Base-by-base conservation (phyloP, 352 stramenopile genomes). In the Pseudoperonospora humuli region DNA sequence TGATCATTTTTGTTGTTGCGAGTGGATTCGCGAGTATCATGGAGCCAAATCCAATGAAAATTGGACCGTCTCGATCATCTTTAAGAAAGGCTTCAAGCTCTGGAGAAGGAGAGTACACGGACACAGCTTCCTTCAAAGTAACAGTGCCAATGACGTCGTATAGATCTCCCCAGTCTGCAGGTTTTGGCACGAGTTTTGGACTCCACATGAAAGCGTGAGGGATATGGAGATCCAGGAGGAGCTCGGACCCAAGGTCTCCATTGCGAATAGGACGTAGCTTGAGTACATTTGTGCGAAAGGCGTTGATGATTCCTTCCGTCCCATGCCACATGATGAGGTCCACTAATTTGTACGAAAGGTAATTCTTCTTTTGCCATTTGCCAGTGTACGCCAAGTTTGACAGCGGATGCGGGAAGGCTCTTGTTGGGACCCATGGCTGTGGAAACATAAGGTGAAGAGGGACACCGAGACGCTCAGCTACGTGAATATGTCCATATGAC, bases 391-490 rank as follows among this genome's bases (percentile, higher is more conserved):
- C 51, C 54, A 96, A 58, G 14, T 89, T 91, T 18, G 76, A 71
- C 21, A 97, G 66, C 8, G 89, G 91, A 45, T 97, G 89, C 5
- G 89, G 86, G 60, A 96, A 97, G 11, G 65, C 71, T 28, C 64
- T 67, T 1, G 89, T 97, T 14, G 84, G 84, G 0, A 75, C 70
- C 81, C 86, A 96, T 10, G 87, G 89, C 54, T 96, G 81, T 0
- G 85, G 83, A 46, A 96, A 97, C 84, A 97, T 96, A 35, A 97
- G 95, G 61, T 97, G 93, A 24, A 97, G 59, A n/a, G 90, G 89
- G 8, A 97, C 84, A 3, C 78, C 86, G 1, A 97, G 73, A 3
- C 80, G 72, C 54, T 97, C 92, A 0, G 87, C 90, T 3, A 96
- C 88, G 60, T 97, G 88, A 33, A 96, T 84, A 56, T 97, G 89